A percentile compares a stretch with the other conserved stretches of the same genome.
Conservation (phyloP, 2,329 filamentous ascomycete genomes). For the Arthroderma sp. region DNA sequence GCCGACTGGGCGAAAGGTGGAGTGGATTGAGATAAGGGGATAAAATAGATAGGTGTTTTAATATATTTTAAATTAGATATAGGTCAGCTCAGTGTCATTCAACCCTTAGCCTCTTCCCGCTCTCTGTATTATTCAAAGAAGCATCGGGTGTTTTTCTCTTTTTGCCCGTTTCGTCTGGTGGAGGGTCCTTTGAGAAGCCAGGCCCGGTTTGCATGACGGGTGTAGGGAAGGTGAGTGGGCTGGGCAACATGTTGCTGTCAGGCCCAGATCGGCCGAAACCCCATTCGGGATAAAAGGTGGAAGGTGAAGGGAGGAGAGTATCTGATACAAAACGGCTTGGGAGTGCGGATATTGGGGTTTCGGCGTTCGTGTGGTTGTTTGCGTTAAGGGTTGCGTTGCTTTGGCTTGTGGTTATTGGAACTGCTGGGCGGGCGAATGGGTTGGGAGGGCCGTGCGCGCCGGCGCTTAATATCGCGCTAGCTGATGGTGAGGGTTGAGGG, state of each 20-base stretch:
- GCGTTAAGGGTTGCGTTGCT: conserved; percentile 29
- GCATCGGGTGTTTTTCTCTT: conserved; percentile 33
- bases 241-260: conserved; percentile 78
- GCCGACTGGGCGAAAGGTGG: no score
- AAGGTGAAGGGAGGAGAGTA: conserved; percentile 78
- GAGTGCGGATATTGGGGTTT: conserved; percentile 86
- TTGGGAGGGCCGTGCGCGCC: conserved; percentile 88
- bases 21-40: no score
- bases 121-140: conserved; percentile 19
- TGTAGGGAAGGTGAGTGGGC: conserved; percentile 84
- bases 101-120: conserved; percentile 26
- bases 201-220: conserved; percentile 40
- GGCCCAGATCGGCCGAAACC: conserved; percentile 49
- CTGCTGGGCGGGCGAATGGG: conserved; percentile 79
- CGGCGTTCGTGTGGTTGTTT: conserved; percentile 26
- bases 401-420: conserved; percentile 39
- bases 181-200: conserved; percentile 24
- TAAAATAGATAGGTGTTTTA: no score
- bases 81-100: conserved; percentile 1
- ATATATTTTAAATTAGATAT: neutral
- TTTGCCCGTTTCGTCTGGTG: conserved; percentile 27
- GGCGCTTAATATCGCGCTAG: conserved; percentile 71
- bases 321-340: conserved; percentile 83
- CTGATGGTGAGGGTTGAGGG: conserved; percentile 83
- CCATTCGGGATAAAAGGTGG: conserved; percentile 88